These are phyloP conservation scores for Hericium alpestre DNA, from an alignment of 768 basidiomycete species.

Conservation along the genomic window DNA sequence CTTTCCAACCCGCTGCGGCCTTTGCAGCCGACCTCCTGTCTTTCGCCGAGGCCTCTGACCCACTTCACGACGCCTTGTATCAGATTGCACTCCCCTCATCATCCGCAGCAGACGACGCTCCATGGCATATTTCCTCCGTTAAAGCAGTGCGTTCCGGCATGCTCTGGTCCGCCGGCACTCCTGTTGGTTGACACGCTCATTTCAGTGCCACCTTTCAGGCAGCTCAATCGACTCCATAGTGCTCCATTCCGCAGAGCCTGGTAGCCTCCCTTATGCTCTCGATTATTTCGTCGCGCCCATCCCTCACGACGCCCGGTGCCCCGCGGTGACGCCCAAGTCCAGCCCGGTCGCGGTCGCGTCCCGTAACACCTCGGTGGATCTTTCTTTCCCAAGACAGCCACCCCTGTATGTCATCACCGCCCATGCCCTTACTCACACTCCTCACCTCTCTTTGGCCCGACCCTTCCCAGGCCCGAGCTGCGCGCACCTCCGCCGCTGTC, in stretches of 20 bases:
- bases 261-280: conserved; percentile 45
- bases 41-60: conserved; percentile 27
- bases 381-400: conserved; percentile 37
- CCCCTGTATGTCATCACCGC: conserved; percentile 38
- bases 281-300: conserved; percentile 65
- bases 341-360: conserved; percentile 5
- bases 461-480: conserved; percentile 47
- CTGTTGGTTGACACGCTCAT: not conserved
- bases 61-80: conserved; percentile 41
- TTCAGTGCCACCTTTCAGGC: conserved; percentile 58
- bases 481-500: conserved; percentile 58
- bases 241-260: conserved; percentile 37
- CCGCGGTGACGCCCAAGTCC: conserved; percentile 11
- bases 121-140: conserved; percentile 52
- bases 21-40: conserved; percentile 35
- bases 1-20: conserved; percentile 32
- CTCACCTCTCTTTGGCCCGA: not conserved
- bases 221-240: conserved; percentile 45
- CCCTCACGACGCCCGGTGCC: conserved; percentile 62
- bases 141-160: conserved; percentile 37
- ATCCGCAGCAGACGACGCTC: conserved; percentile 29
- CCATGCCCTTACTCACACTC: too few relatives aligned
- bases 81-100: conserved; percentile 57
- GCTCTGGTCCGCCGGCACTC: conserved; percentile 4
- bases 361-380: conserved; percentile 42